Base-by-base conservation (phyloP, 139 green algal species). In the Chlorella ohadii region DNA sequence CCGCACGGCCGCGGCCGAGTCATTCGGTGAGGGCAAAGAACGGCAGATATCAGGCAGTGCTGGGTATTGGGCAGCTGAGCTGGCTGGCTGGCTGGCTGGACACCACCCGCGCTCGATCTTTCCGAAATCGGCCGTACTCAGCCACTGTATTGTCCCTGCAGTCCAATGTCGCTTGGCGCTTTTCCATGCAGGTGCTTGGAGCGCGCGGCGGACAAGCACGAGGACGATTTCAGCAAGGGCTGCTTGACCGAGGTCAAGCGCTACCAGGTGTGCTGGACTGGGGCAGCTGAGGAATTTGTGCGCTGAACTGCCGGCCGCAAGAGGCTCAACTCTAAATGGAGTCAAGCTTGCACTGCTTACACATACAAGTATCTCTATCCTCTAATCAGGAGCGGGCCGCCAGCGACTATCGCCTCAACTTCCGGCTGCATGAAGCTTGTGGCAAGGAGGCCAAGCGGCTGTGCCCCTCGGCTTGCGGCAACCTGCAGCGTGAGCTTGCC, bases 331-430 rank as follows among this genome's bases (percentile, higher is more conserved):
- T n/a, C n/a, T n/a, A n/a, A n/a, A n/a, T n/a, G n/a, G n/a, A n/a
- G n/a, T n/a, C n/a, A n/a, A n/a, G n/a, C n/a, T n/a, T n/a, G n/a
- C n/a, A n/a, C n/a, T n/a, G n/a, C n/a, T n/a, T n/a, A n/a, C n/a
- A n/a, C n/a, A n/a, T n/a, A n/a, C n/a, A n/a, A n/a, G n/a, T n/a
- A n/a, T n/a, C n/a, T n/a, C n/a, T n/a, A n/a, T n/a, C n/a, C n/a
- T n/a, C n/a, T n/a, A n/a, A n/a, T n/a, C 33, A 75, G 36, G 68
- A n/a, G 22, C 28, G 36, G 25, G 59, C 59, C 2, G 13, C 23
- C 36, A 27, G 12, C 4, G 76, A 82, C 59, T 82, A 82, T 38
- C 76, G 76, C 38, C 76, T 82, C 38, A 82, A 72, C 76, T n/a
- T 4, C 76, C 56, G 76, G 6, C 76, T 82, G 76, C 36, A 39